Base-by-base conservation (phyloP, 164 flowering plant species). In the Magnolia kwangsiensis region DNA sequence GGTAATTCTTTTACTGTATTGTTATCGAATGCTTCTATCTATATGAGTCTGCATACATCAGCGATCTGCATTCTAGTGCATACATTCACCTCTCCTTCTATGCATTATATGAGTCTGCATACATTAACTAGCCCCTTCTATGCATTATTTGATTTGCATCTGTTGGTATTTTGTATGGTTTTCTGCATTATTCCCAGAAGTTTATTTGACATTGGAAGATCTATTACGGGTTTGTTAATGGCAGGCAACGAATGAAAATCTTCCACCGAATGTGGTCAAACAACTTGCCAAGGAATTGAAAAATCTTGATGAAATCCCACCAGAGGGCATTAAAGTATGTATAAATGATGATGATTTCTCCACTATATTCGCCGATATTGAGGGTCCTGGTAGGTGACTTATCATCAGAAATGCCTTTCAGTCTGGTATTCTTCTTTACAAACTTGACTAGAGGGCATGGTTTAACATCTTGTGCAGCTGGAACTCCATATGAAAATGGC, bases 401-500 rank as follows among this genome's bases (percentile, higher is more conserved):
- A 19, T 29, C 73, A 6, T 51, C 59, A 2, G 9, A n/a, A n/a
- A 37, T 67, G 45, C 18, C 3, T 55, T 55, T 55, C 61, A 31
- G 2, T 4, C 11, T 4, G 18, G 21, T 65, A 5, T 70, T 70
- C 8, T 55, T 55, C 18, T 16, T 16, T 55, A 55, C 18, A 10
- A 37, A 50, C 49, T 18, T 19, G 55, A 2, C 31, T 21, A 58
- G 23, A 58, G 23, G 50, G 61, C 73, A 20, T 71, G 75, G 50
- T 18, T 37, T 20, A 71, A n/a, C 58, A 63, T 24, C 37, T 83
- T 88, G 45, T 37, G 88, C 95, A 95, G 99, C 92, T 87, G 99
- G 97, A 74, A 95, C 99, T 75, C 99, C 99, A 7, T 95, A 95
- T 77, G 99, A 95, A 78, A 90, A 89, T 82, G 99, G 99, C 27